Evolutionary conservation across 1,284 basidiomycete genomes (phyloP).

Genomic region (Kwoniella shivajii): DNA sequence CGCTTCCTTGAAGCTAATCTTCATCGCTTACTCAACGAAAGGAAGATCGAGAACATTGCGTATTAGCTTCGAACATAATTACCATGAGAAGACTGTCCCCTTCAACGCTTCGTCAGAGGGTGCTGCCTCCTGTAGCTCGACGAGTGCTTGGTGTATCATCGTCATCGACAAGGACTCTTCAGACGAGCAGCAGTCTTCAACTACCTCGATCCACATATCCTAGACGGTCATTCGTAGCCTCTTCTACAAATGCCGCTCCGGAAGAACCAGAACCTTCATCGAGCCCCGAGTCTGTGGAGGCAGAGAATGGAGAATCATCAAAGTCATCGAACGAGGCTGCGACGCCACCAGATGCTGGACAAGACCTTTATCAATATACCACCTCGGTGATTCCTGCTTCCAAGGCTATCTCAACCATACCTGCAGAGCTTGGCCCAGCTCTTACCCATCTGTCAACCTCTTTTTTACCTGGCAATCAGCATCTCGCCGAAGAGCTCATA

Average conservation of each 20-base stretch:
- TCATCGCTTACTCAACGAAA: too few species aligned
- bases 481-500: conserved; percentile 11
- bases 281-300: not conserved
- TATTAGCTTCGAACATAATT: not conserved
- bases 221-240: conserved; percentile 16
- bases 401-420: conserved; percentile 2
- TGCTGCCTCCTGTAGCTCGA: conserved; percentile 6
- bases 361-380: conserved; percentile 7
- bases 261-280: not conserved
- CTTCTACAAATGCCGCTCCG: not conserved
- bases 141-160: not conserved
- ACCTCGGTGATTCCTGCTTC: conserved; percentile 6
- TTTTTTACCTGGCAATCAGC: conserved; percentile 18
- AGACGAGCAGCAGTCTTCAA: conserved; percentile 4
- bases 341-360: not conserved
- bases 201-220: conserved; percentile 10
- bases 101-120: conserved; percentile 15
- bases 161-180: conserved; percentile 6
- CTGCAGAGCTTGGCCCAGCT: conserved; percentile 10
- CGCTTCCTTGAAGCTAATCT: too few species aligned
- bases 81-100: conserved; percentile 16
- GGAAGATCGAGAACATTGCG: too few species aligned
- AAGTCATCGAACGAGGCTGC: conserved; percentile 1
- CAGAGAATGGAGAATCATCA: not conserved
- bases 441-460: conserved; percentile 18